phyloP scores from a whole-genome alignment of 2,329 filamentous ascomycete species.

The Apiospora kogelbergensis region DNA sequence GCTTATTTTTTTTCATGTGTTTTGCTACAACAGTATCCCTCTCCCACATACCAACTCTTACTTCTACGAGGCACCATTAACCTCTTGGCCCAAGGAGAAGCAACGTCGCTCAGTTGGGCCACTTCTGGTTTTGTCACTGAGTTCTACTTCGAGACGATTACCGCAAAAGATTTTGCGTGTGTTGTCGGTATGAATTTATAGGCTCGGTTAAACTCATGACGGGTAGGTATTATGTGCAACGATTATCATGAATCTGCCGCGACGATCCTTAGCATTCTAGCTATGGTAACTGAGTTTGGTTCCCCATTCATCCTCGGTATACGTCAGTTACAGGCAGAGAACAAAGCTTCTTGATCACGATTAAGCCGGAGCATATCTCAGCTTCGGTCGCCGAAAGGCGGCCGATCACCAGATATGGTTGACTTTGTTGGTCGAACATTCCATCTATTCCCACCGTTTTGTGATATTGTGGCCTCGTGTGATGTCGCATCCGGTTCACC shows the following conservation, averaged over 20 bases:
- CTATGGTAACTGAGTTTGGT: slow-evolving; percentile 63
- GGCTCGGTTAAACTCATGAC: background rate
- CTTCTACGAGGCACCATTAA: background rate
- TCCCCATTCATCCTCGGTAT: slow-evolving; percentile 76
- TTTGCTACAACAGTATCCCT: background rate
- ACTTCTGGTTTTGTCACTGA: background rate
- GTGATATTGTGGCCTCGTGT: background rate
- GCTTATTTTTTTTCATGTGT: background rate
- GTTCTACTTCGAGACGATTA: background rate
- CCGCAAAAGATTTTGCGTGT: background rate
- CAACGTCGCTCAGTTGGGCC: background rate
- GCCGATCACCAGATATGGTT: slow-evolving; percentile 86
- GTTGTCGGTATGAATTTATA: background rate
- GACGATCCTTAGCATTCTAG: slow-evolving; percentile 49
- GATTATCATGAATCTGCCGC: slow-evolving; percentile 40
- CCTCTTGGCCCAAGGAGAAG: background rate
- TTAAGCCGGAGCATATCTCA: slow-evolving; percentile 99
- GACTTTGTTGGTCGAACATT: slow-evolving; percentile 91
- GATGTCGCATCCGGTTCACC: background rate
- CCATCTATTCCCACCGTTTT: background rate
- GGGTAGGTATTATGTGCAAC: background rate
- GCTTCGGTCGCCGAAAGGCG: slow-evolving; percentile 75
- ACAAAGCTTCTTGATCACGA: slow-evolving; percentile 70
- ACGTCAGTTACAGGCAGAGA: slow-evolving; percentile 78
- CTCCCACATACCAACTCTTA: background rate